Evolutionary conservation across 176 grass and related monocot genomes (phyloP).

Genomic region (Paspalum notatum): DNA sequence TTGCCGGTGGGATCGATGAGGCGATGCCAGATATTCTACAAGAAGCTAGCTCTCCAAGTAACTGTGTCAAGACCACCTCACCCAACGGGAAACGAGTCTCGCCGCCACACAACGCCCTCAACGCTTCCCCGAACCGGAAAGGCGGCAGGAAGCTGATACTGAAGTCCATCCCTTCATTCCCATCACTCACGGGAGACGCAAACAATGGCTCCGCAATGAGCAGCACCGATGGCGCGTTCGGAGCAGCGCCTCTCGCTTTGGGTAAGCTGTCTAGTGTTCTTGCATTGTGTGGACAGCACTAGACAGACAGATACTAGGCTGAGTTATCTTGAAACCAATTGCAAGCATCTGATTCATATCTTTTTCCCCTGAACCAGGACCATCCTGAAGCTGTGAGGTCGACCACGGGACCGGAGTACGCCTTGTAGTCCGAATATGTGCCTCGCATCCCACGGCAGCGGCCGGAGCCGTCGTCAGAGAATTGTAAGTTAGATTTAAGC

Average conservation of each 20-base stretch:
- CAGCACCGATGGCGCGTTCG: conserved; percentile 50
- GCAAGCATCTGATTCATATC: conserved; percentile 39
- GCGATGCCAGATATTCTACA: conserved; percentile 62
- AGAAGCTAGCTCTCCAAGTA: conserved; percentile 50
- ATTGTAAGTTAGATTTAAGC: conserved; percentile 33
- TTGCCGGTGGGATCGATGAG: conserved; percentile 35
- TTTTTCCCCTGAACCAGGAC: conserved; percentile 42
- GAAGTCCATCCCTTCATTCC: conserved; percentile 94
- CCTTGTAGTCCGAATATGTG: conserved; percentile 46
- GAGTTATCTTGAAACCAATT: conserved; percentile 12
- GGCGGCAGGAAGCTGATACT: conserved; percentile 88
- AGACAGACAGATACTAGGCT: not conserved
- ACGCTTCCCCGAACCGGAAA: conserved; percentile 68
- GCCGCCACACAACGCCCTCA: conserved; percentile 63
- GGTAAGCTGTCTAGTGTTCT: conserved; percentile 45
- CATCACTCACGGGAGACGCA: conserved; percentile 60
- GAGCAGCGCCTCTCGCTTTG: conserved; percentile 45
- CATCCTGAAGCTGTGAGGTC: conserved; percentile 32
- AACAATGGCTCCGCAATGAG: conserved; percentile 41
- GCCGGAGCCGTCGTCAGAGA: conserved; percentile 13
- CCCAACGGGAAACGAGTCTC: conserved; percentile 95
- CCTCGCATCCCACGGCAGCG: conserved; percentile 27
- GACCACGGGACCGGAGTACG: conserved; percentile 38
- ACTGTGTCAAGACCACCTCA: conserved; percentile 67
- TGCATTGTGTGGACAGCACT: not conserved